phyloP scores from a whole-genome alignment of 441 rosid species.

The Populus hybrid region DNA sequence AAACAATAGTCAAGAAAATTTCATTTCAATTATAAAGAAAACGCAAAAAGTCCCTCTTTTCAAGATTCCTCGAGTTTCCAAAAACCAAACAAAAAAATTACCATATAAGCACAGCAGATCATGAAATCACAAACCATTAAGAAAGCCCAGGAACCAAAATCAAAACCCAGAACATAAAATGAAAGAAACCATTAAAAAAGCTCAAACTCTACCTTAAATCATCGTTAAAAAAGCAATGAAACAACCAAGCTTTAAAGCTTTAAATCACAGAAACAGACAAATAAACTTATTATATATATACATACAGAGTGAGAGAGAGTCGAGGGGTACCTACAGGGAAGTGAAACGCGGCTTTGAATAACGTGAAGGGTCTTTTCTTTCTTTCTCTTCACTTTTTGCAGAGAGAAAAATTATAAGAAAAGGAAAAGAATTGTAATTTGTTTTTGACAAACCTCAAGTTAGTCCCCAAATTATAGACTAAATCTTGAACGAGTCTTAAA shows the following conservation, averaged over 20 bases:
- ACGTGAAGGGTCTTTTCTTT: slow-evolving; percentile 23
- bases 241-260: background rate
- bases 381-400: slow-evolving; percentile 10
- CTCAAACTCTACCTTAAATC: slow-evolving; percentile 31
- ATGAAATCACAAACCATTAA: background rate
- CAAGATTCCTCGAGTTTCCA: background rate
- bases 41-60: background rate
- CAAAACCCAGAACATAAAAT: background rate
- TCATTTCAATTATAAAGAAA: background rate
- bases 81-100: background rate
- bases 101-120: slow-evolving; percentile 2
- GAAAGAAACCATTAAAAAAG: too few species aligned
- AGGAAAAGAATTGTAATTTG: background rate
- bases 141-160: background rate
- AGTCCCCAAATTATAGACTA: background rate
- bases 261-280: background rate
- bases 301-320: background rate
- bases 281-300: background rate
- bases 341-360: slow-evolving; percentile 38
- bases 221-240: slow-evolving; percentile 10
- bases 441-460: background rate
- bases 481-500: background rate
- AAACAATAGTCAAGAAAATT: background rate
- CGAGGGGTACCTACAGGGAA: slow-evolving; percentile 33
- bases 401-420: slow-evolving; percentile 18